Evolutionary conservation across 768 basidiomycete species (phyloP), one percentile per base, ranked within the genome.

Genomic region (Leccinum subtestaceum): DNA sequence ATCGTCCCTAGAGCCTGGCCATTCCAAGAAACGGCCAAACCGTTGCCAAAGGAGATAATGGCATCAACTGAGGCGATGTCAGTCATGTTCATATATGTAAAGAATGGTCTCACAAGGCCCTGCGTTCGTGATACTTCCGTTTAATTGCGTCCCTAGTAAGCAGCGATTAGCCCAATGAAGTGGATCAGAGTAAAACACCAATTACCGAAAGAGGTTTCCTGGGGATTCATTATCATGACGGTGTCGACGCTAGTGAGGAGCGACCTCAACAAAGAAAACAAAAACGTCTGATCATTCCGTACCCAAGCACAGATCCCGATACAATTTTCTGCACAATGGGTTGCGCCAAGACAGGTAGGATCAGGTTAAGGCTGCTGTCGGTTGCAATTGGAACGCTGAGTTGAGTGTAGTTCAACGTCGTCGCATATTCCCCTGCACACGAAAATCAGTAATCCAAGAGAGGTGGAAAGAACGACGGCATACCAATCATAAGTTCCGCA

Each of bases 251-350:
- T 86, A 61, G 5, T 23, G 21, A 46, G 6, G 48, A n/a, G 1
- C 17, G 23, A 48, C 40, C 25, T 52, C 6, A 59, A 61, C n/a
- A 61, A 4, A 8, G 51, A 27, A 40, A 25, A 29, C 13, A 13
- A 15, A 38, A 32, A 17, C 9, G 13, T 15, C 9, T 1, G 5
- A 48, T 10, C 1, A 46, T 23, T 15, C 11, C 46, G 15, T 60
- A 85, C 86, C 82, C 80, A 52, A 90, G 70, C 8, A 76, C 69
- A 17, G 86, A 81, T 17, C 77, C 82, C 5, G 79, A 76, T 45
- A 91, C 86, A 57, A 91, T 80, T 60, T 81, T 83, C 69, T 90
- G 87, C 5, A 91, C 88, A 56, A 91, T 89, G 4, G 89, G 89
- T 54, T 82, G 77, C 0, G 89, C 89, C 58, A 91, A 80, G 45